Percentiles rank a stretch among this genome's conserved stretches.
Conservation (phyloP, 208 protist genomes). For the Trypanosoma rangeli region DNA sequence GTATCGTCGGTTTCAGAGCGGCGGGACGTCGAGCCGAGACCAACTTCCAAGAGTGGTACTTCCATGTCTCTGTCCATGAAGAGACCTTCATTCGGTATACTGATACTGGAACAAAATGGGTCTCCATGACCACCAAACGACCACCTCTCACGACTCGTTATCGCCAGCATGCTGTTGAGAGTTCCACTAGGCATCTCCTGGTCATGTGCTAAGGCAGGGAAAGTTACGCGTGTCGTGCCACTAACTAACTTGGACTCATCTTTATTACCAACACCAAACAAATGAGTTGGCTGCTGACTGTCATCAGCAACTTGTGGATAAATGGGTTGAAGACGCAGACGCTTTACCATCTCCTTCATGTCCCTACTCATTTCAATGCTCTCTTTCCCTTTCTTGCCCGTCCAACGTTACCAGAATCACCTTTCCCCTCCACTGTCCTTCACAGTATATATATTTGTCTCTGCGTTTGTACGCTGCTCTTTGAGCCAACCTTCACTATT, state of each 20-base stretch:
- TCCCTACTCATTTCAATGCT: not conserved
- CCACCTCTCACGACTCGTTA: not conserved
- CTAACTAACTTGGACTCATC: not conserved
- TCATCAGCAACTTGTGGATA: not conserved
- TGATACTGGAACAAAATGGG: not conserved
- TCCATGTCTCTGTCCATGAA: not conserved
- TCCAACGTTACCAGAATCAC: too few relatives aligned
- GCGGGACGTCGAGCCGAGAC: not conserved
- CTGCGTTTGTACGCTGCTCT: not conserved
- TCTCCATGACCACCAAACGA: not conserved
- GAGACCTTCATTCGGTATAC: not conserved
- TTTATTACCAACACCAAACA: not conserved
- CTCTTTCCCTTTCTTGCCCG: not conserved
- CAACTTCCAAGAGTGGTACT: not conserved
- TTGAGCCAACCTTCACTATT: not conserved
- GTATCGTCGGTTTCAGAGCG: not conserved
- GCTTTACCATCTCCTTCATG: not conserved
- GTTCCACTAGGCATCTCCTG: not conserved
- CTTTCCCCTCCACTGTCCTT: not conserved
- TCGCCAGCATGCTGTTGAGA: not conserved
- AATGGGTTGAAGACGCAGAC: not conserved
- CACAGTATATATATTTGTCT: not conserved
- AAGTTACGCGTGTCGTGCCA: constrained; percentile 1
- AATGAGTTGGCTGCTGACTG: not conserved
- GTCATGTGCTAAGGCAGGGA: not conserved